These are phyloP conservation scores for Amaranthus tricolor DNA, from an alignment of 179 eudicot genomes.

Conservation along the genomic window DNA sequence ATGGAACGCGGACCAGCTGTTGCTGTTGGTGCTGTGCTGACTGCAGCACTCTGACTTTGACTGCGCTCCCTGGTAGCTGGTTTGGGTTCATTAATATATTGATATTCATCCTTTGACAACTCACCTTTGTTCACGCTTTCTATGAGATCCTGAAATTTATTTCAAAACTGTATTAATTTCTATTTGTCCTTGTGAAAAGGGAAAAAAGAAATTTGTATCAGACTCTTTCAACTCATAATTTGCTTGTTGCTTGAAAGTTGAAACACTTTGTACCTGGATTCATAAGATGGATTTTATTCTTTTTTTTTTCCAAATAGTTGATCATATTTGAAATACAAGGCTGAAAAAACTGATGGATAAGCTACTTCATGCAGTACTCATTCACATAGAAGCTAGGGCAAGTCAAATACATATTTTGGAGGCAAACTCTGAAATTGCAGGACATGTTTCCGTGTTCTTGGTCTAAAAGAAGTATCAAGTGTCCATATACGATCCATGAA, in stretches of 20 bases:
- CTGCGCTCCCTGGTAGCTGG: slow-evolving; percentile 25
- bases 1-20: slow-evolving; percentile 62
- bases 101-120: slow-evolving; percentile 66
- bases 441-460: not conserved
- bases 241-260: not conserved
- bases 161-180: not conserved
- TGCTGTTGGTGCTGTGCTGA: slow-evolving; percentile 30
- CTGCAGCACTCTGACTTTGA: slow-evolving; percentile 25
- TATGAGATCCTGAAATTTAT: slow-evolving; percentile 58
- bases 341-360: not conserved
- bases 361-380: not conserved
- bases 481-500: not conserved
- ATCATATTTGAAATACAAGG: not conserved
- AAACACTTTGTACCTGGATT: not conserved
- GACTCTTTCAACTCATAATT: not conserved
- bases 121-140: slow-evolving; percentile 74
- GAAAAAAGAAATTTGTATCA: not conserved
- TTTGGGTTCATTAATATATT: slow-evolving; percentile 61
- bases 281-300: not conserved
- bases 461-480: not conserved
- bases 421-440: not conserved
- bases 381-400: not conserved
- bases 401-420: not conserved
- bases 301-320: not conserved
- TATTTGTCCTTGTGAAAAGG: not conserved